Evolutionary conservation across 1,284 basidiomycete genomes (phyloP).

Genomic region (Fistulinella staudtii): DNA sequence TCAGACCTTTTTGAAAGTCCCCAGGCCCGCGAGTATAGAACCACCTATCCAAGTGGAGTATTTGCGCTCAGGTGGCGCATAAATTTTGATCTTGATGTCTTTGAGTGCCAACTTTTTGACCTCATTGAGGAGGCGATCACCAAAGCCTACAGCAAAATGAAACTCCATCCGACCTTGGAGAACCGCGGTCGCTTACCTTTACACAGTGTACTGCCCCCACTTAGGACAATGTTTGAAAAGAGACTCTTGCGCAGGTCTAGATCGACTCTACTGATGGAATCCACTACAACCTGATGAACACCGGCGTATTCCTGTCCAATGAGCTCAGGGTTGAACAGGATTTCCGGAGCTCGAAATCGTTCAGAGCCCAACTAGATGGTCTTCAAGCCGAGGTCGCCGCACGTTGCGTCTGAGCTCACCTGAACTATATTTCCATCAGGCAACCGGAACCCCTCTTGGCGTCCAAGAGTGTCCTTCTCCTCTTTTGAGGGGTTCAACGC

Average conservation of each 20-base stretch:
- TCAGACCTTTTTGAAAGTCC: conserved; percentile 93
- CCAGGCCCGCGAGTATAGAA: conserved; percentile 91
- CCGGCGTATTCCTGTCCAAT: conserved; percentile 96
- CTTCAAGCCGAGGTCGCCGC: conserved; percentile 4
- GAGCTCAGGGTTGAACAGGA: conserved; percentile 96
- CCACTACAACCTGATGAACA: conserved; percentile 92
- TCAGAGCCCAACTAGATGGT: conserved; percentile 80
- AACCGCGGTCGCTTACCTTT: conserved; percentile 54
- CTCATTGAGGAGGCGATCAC: conserved; percentile 92
- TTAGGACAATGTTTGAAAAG: conserved; percentile 95
- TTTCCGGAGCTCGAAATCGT: conserved; percentile 96
- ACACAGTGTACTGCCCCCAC: conserved; percentile 93
- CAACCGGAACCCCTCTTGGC: conserved; percentile 86
- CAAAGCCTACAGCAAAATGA: conserved; percentile 66
- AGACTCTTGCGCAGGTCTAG: conserved; percentile 92
- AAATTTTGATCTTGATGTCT: conserved; percentile 99
- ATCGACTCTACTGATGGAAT: conserved; percentile 83
- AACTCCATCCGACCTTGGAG: conserved; percentile 3
- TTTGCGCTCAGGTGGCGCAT: conserved; percentile 98
- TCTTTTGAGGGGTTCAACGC: conserved; percentile 90
- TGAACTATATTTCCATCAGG: conserved; percentile 95
- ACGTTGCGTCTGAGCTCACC: conserved; percentile 43
- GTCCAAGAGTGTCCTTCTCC: conserved; percentile 83
- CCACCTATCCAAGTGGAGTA: conserved; percentile 99
- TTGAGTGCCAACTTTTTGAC: conserved; percentile 96